Evolutionary conservation across 352 stramenopile genomes (phyloP), one percentile per base, ranked within the genome.

Genomic region (Pythium grandisporangium): DNA sequence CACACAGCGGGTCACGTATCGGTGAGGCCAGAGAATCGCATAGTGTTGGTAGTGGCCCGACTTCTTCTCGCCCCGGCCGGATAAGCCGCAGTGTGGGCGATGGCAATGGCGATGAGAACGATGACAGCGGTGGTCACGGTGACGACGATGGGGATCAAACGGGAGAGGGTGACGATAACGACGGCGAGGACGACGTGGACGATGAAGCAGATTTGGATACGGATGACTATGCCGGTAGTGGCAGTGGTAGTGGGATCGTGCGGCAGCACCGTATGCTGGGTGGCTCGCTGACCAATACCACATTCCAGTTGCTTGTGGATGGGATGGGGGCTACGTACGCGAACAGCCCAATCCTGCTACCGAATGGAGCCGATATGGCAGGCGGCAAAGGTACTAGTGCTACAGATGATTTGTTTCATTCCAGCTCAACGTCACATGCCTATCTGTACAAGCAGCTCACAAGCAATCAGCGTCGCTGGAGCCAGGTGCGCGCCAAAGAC

Each of bases 381-480:
- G n/a, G n/a, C n/a, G n/a, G n/a, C n/a, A n/a, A n/a, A n/a, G n/a
- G n/a, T n/a, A n/a, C n/a, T n/a, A 61, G 49, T 10, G 58, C 52
- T 17, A 80, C 82, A 51, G 76, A 84, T 7, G 71, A 83, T 24
- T 58, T 90, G 33, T 90, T 90, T 37, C 72, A 77, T 38, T 83
- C 73, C 5, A n/a, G n/a, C n/a, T n/a, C n/a, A n/a, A n/a, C n/a
- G n/a, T n/a, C n/a, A n/a, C 72, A 85, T 35, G 73, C 68, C 12
- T 82, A 67, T 48, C 84, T 88, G 29, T 63, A 84, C 26, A 84
- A 77, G 53, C 74, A 87, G 46, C 58, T 93, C 22, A 93, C 81
- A 14, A 91, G 75, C 37, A 99, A 99, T 65, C 77, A 96, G 38
- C 77, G 95, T 11, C 72, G 96, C 42, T 99, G 96, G 96, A 97